A percentile compares a stretch with the other conserved stretches of the same genome.
Conservation (phyloP, 495 filamentous ascomycete species). For the Annulohypoxylon nitens region DNA sequence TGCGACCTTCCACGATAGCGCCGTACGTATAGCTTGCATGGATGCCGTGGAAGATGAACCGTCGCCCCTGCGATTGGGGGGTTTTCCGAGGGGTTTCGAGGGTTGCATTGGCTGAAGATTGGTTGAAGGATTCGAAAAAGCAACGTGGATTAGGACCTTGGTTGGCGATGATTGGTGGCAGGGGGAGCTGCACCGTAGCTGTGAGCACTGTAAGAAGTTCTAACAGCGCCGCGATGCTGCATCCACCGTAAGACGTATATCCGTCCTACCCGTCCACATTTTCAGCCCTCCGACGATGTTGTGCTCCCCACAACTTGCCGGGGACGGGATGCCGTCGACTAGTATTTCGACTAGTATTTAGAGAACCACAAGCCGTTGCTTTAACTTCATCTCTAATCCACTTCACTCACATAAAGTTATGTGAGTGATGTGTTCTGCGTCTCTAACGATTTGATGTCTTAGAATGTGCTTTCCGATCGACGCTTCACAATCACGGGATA, state of each 20-base stretch:
- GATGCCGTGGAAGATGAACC: neutral
- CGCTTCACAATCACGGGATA: neutral
- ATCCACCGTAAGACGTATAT: conserved; percentile 8
- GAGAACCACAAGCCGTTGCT: neutral
- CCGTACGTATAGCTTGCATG: neutral
- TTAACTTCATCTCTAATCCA: neutral
- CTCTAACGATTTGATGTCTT: neutral
- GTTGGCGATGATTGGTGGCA: conserved; percentile 6
- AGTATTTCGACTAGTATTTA: conserved; percentile 4
- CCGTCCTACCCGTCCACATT: neutral
- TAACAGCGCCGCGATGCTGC: conserved; percentile 1
- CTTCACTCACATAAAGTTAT: neutral
- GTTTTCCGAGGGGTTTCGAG: neutral
- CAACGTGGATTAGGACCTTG: neutral
- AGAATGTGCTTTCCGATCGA: neutral
- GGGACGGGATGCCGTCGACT: neutral
- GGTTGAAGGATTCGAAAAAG: neutral
- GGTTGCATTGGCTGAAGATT: conserved; percentile 13
- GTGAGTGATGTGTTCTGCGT: neutral
- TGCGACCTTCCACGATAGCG: conserved; percentile 9
- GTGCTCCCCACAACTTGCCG: neutral
- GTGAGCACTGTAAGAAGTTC: conserved; percentile 13
- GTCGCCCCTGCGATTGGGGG: conserved; percentile 1
- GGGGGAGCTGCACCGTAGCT: neutral
- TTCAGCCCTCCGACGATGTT: conserved; percentile 1